Evolutionary conservation across 768 basidiomycete genomes (phyloP).

Genomic region (Phallus indusiatus): DNA sequence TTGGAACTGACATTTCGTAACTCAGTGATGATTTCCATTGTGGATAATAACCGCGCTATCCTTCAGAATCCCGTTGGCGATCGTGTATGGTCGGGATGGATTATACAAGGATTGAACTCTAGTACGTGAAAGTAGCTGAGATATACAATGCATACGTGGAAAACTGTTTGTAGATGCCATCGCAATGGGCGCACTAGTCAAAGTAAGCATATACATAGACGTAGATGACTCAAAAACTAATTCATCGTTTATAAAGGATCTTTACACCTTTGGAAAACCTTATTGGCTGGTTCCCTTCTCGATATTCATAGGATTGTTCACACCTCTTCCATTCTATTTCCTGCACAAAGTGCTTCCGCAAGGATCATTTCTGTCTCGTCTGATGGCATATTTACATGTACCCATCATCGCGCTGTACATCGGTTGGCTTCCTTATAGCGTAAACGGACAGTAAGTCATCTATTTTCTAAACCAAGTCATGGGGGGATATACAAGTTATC

Average conservation of each 20-base stretch:
- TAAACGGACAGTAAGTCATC: constrained; percentile 35
- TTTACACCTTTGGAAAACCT: constrained; percentile 39
- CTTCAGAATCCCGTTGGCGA: constrained; percentile 40
- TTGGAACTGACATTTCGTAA: background rate
- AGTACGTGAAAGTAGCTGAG: background rate
- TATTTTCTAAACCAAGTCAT: no score
- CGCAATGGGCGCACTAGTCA: constrained; percentile 45
- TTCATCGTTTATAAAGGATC: constrained; percentile 21
- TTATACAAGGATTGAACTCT: constrained; percentile 43
- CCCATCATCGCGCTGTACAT: constrained; percentile 32
- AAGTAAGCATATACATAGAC: constrained; percentile 3
- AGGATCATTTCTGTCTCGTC: constrained; percentile 23
- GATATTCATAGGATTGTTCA: constrained; percentile 41
- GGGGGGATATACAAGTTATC: background rate
- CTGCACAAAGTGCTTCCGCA: constrained; percentile 29
- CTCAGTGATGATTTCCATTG: constrained; percentile 41
- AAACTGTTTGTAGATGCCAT: constrained; percentile 27
- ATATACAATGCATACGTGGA: background rate
- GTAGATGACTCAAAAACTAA: background rate
- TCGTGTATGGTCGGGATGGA: constrained; percentile 43
- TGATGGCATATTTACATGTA: constrained; percentile 35
- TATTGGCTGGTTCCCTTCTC: constrained; percentile 39
- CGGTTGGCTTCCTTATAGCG: constrained; percentile 35
- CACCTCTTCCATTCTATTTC: constrained; percentile 42
- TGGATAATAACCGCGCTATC: constrained; percentile 34